Evolutionary conservation across 345 rosid species (phyloP), one percentile per base, ranked within the genome.

Genomic region (Euphorbia peplus): DNA sequence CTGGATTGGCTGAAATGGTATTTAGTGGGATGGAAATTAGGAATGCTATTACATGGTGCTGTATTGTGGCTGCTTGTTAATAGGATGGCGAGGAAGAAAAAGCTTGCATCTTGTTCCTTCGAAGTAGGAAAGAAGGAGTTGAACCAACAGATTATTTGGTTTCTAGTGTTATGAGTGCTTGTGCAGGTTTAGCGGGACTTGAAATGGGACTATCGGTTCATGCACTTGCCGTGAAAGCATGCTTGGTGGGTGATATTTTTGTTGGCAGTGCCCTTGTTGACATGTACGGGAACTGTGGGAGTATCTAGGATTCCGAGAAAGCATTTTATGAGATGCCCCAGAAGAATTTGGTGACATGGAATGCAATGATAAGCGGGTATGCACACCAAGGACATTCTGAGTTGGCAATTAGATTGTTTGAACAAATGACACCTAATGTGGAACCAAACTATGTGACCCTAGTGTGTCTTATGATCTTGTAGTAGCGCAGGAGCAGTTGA

Each of bases 241-340:
- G 97, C 13, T 72, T 82, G 26, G 91, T 81, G 30, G 79, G 65
- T 65, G 84, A 85, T 73, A 59, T 87, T 29, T 88, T 85, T 70
- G 95, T 92, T 3, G 85, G 91, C 39, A 87, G 89, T 75, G 89
- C 97, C 10, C 84, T 90, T 1, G 87, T 90, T 75, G 92, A 90
- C 75, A 87, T 92, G 95, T 92, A 92, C 47, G 96, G 98, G 21
- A 92, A 90, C 84, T 90, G 98, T 47, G 98, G 97, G 63, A 80
- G 88, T 47, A 78, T 86, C 39, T 75, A 83, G 26, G 89, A 90
- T 64, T 72, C 88, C 2, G 83, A 86, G 70, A 73, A 47, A 67
- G 85, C 77, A 13, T 92, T 92, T 69, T 56, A 72, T 50, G 86
- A 77, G 77, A 82, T 88, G 87, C 83, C 82, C n/a, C 84, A 82